Percentiles rank a stretch among this genome's conserved stretches.
Conservation (phyloP, 2,329 filamentous ascomycete genomes). For the Fusarium begoniae region DNA sequence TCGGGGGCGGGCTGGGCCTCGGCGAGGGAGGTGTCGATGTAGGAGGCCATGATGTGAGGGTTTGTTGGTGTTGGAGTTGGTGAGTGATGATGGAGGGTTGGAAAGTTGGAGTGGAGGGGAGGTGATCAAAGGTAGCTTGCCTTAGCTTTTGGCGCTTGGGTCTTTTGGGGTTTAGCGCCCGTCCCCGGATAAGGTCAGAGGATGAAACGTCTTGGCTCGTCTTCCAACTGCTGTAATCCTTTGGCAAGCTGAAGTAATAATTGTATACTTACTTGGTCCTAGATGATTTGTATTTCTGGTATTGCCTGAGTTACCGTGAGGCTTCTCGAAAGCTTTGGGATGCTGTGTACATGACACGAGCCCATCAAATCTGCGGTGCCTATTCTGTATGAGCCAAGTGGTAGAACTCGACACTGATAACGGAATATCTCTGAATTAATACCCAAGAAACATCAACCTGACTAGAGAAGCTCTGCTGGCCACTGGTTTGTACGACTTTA, state of each 20-base stretch:
- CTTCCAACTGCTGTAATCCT: not conserved
- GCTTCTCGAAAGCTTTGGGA: fast-evolving
- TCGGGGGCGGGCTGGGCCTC: conserved; percentile 46
- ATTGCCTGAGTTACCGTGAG: not conserved
- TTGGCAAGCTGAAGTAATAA: not conserved
- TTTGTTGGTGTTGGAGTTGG: not conserved
- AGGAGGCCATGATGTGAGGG: conserved; percentile 44
- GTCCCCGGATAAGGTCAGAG: conserved; percentile 3
- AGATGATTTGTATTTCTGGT: not conserved
- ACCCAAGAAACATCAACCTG: no score
- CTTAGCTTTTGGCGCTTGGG: conserved; percentile 25
- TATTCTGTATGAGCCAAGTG: not conserved
- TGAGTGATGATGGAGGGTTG: not conserved
- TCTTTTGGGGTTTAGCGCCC: conserved; percentile 21
- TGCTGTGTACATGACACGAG: fast-evolving
- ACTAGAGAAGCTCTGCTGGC: no score
- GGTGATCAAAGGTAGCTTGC: conserved; percentile 7
- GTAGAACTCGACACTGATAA: not conserved
- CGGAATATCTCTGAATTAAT: not conserved
- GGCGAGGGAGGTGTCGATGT: conserved; percentile 45
- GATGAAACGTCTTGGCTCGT: conserved; percentile 19
- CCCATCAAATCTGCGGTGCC: not conserved
- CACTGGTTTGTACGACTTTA: fast-evolving
- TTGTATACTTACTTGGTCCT: not conserved
- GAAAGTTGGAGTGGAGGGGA: conserved; percentile 16